Evolutionary conservation across 2,329 filamentous ascomycete genomes (phyloP), one percentile per base, ranked within the genome.

Genomic region (Acrocalymma vagum): DNA sequence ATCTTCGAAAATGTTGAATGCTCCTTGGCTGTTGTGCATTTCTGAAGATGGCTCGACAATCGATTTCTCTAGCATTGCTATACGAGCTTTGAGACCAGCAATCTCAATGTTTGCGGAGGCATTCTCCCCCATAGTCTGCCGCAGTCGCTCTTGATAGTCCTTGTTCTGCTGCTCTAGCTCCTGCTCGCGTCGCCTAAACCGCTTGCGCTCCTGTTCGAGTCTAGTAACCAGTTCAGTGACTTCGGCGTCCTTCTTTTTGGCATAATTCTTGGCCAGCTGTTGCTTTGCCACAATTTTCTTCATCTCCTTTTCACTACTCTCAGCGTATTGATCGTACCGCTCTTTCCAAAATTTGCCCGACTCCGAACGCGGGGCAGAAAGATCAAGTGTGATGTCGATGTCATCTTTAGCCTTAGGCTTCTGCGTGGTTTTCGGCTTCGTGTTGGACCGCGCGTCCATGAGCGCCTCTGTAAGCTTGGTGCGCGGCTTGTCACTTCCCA

Each of bases 281-380:
- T 91, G 90, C 75, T 91, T 92, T 62, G 83, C 83, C 62, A 92
- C 80, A 60, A 93, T 76, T 72, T 87, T 89, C 72, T 85, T 84
- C 77, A 91, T 85, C 67, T 92, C 86, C 28, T 77, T 79, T 65
- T 83, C 83, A 49, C 87, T 88, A 48, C 87, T 86, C 29, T 82
- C 77, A 32, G 88, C 84, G 60, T 92, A 93, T 38, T 78, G 80
- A 53, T 89, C 80, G 57, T 88, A 92, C 60, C 90, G 82, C 16
- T 82, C 79, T 69, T 92, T 92, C 88, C 88, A 93, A 69, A 88
- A 91, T 56, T 81, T 84, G 6, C 87, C 88, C 4, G 87, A 90
- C 44, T 86, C 81, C 2, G 87, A 90, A 49, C 84, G 81, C 6
- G 88, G 88, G 57, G 89, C 84, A 48, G 86, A 86, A 32, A 90